phyloP scores from a whole-genome alignment of 139 green algal genomes.

The Chlorokybus atmophyticus region DNA sequence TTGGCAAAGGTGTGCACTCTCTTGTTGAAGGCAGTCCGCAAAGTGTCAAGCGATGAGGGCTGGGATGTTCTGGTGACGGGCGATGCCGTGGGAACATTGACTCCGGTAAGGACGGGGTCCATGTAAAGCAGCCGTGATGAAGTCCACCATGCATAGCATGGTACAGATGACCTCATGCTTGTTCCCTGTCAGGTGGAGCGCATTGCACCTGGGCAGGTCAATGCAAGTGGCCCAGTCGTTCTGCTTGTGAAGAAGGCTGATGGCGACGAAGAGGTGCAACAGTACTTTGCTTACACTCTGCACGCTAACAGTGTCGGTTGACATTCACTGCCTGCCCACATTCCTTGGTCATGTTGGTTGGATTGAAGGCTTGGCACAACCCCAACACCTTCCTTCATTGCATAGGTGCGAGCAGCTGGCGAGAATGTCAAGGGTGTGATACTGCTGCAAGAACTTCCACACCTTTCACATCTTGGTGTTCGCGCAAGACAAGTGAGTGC shows the following conservation, averaged over 20 bases:
- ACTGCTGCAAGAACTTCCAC: constrained; percentile 67
- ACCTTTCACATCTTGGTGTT: constrained; percentile 86
- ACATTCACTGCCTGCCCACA: no score
- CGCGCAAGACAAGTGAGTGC: constrained; percentile 81
- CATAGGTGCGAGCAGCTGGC: constrained; percentile 38
- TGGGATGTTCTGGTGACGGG: constrained; percentile 81
- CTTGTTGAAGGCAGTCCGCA: constrained; percentile 37
- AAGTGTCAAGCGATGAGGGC: constrained; percentile 29
- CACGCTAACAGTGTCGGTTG: no score
- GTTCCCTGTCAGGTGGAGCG: constrained; percentile 12
- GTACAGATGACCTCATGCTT: no score
- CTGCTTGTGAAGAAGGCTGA: constrained; percentile 41
- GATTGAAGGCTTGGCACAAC: not conserved
- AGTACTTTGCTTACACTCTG: no score
- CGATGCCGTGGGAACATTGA: constrained; percentile 44
- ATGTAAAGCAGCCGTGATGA: no score
- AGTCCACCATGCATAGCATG: no score
- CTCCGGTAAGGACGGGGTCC: no score
- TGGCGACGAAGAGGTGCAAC: constrained; percentile 91
- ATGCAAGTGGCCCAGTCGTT: constrained; percentile 2
- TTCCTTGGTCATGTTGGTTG: not conserved
- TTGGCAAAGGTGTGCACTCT: constrained; percentile 44
- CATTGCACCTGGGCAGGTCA: constrained; percentile 4
- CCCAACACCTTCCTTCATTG: constrained; percentile 9
- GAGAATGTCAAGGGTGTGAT: constrained; percentile 57